Conservation (phyloP, 768 basidiomycete genomes). For the Clavaria fumosa region DNA sequence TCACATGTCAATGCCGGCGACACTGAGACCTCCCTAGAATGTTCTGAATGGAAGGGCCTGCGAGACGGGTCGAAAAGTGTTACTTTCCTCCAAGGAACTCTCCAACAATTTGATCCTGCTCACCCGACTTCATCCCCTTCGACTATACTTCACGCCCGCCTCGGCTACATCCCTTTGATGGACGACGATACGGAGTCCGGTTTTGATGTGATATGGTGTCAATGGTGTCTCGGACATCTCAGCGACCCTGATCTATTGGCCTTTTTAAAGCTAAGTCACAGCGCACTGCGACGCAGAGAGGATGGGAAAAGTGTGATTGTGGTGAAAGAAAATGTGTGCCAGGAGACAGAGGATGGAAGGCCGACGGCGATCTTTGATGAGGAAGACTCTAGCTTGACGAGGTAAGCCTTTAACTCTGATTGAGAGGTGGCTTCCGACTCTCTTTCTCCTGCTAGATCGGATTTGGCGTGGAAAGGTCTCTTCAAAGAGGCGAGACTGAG, state of each 20-base stretch:
- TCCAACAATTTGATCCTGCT: conserved; percentile 71
- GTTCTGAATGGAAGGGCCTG: conserved; percentile 50
- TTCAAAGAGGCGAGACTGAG: conserved; percentile 63
- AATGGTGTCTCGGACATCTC: conserved; percentile 93
- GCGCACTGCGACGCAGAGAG: conserved; percentile 37
- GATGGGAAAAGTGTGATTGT: conserved; percentile 53
- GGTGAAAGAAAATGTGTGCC: conserved; percentile 85
- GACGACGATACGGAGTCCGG: conserved; percentile 35
- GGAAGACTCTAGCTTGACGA: conserved; percentile 79
- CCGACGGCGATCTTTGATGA: conserved; percentile 56
- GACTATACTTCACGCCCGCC: too few species aligned
- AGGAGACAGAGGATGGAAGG: conserved; percentile 33
- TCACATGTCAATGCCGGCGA: conserved; percentile 19
- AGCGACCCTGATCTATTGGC: conserved; percentile 57
- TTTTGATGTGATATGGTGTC: conserved; percentile 91
- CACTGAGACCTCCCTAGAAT: conserved; percentile 11
- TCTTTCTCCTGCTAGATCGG: conserved; percentile 41
- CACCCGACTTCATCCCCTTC: conserved; percentile 41
- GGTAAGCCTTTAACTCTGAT: conserved; percentile 31
- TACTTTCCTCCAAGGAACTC: conserved; percentile 60
- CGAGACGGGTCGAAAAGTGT: conserved; percentile 50
- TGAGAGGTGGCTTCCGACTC: background rate
- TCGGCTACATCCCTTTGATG: conserved; percentile 43
- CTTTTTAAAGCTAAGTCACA: conserved; percentile 53
- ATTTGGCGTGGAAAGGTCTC: conserved; percentile 60